Base-by-base conservation (phyloP, 2,329 filamentous ascomycete species). In the Colletotrichum brevisporum region DNA sequence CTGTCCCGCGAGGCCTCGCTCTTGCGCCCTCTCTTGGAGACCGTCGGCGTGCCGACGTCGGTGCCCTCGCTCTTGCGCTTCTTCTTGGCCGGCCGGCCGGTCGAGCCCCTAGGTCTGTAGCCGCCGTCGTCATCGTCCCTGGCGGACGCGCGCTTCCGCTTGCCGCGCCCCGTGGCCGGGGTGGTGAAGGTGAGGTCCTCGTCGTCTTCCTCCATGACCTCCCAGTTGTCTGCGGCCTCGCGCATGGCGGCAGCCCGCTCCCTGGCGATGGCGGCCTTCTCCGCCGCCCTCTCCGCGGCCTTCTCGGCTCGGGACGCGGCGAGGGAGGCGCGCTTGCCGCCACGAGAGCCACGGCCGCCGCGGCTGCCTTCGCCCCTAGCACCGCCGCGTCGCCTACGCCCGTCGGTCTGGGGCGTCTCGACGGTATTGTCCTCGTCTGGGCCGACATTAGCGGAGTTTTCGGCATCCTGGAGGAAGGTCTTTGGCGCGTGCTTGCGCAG, bases 401-500 rank as follows among this genome's bases (percentile, higher is more conserved):
- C 69, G 36, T 72, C 74, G 48, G 65, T 73, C 26, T 71, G 70
- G 12, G 73, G 71, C 3, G 71, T 72, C 5, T 74, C 76, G 18
- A 75, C 77, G 58, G 83, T 78, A 31, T 81, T 81, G 24, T 82
- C 82, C 8, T 82, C 79, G 60, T 81, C 80, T 24, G 81, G 78
- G 48, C 79, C 78, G 18, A 72, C 73, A 66, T 76, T 77, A 16
- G 76, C 74, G 1, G 74, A 77, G 36, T 81, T 80, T 74, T 91
- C 90, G 64, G 90, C 89, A 75, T 94, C 93, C 78, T 97, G 92
- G 21, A 97, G 83, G 82, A 97, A 95, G 56, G 94, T 91, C 78
- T 95, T 91, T 3, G 94, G 93, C 68, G 94, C 91, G 79, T 97
- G 88, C 77, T 94, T 91, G 71, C 94, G 89, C 13, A 99, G 88